Evolutionary conservation across 495 filamentous ascomycete species (phyloP), one percentile per base, ranked within the genome.

Genomic region (Aspergillus carlsbadensis): DNA sequence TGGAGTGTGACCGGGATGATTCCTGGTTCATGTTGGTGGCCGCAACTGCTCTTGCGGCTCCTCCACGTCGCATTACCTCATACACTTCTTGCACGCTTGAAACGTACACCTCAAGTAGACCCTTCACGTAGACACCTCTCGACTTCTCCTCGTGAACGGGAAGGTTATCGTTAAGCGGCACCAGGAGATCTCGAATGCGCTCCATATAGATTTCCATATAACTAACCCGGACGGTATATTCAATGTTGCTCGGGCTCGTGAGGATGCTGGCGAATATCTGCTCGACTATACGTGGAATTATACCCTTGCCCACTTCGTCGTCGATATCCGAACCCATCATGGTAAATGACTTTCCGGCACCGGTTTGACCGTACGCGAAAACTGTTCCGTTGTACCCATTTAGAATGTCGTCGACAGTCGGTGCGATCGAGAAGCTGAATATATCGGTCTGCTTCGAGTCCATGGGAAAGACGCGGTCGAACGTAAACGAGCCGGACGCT

Each of bases 141-240:
- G 87, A 91, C 83, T 96, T 96, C 73, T 98, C 94, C 65, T 98
- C 94, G 73, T 98, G 94, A 2, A 98, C 85, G 2, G 94, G 93
- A 36, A 98, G 75, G 65, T 98, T 98, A 75, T 98, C 95, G 70
- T 98, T 96, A 31, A 89, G 86, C 8, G 94, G 94, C 10, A 85
- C 85, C 56, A 98, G 69, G 21, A 98, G 77, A 85, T 98, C 94
- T 64, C 93, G 85, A 73, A 98, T 97, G 50, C 87, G 85, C 74
- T 98, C 94, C 94, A 98, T 98, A 76, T 98, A 98, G 57, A 98
- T 98, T 73, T 98, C 94, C 94, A 98, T 98, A 72, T 98, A 98
- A 67, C 92, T 96, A 56, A 98, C 94, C 46, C 90, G 83, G 34
- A 98, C 94, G 17, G 91, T 98, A 70, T 97, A 98, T 71, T 98